Evolutionary conservation across 176 grass and related monocot genomes (phyloP), one percentile per base, ranked within the genome.

Genomic region (Eleusine indica): DNA sequence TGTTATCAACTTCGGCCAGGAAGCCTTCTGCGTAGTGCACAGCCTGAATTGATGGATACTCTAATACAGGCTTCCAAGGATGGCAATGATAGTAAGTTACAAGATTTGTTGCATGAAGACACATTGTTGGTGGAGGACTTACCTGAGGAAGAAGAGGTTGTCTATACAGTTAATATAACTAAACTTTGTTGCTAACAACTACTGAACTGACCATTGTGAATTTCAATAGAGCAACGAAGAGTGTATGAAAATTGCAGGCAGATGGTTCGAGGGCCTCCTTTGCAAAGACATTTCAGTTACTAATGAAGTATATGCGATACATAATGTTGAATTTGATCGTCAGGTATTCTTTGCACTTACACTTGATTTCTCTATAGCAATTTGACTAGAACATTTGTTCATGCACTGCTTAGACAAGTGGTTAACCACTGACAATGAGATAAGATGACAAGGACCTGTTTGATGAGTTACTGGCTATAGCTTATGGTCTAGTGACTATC

Each of bases 41-140:
- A 92, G 72, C 96, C 93, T 52, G 93, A 98, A 81, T 70, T 98
- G 80, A 95, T 98, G 93, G 96, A 98, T 87, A 85, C 87, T 85
- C 82, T 98, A 81, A 91, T 98, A 88, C 87, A 95, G 70, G 86
- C 91, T 53, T 93, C 81, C 56, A 98, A 95, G 82, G 89, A 95
- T 86, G 91, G 93, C 32, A 93, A 90, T 80, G 89, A 86, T 49
- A 86, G 77, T 74, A 88, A 70, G 68, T 28, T 95, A 53, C 70
- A 88, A 71, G 64, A 76, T 70, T 91, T 95, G 72, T 42, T 51
- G 39, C 79, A 76, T 87, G 71, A 87, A 80, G 46, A 80, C 39
- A 74, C 80, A 32, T 39, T 57, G 29, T 49, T 84, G 51, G 81
- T 62, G 68, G 93, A 91, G 53, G 90, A 91, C 66, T 52, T 61